Conservation (phyloP, 1,139 yeast genomes). For the Suhomyces bokatorum region DNA sequence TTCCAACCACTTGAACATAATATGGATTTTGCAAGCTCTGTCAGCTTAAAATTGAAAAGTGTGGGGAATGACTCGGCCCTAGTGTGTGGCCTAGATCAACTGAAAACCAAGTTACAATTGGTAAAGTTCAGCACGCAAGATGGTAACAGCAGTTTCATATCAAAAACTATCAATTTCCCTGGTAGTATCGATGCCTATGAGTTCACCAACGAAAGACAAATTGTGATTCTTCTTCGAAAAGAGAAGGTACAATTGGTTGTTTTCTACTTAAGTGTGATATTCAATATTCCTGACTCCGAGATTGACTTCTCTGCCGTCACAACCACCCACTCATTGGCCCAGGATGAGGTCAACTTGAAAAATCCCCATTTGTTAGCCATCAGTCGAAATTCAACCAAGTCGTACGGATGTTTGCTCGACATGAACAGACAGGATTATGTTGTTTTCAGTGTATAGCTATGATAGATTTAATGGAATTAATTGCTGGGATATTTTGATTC, state of each 20-base stretch:
- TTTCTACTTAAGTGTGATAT: slow-evolving; percentile 12
- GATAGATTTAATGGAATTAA: no score
- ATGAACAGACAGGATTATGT: slow-evolving; percentile 38
- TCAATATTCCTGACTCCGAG: not conserved
- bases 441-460: slow-evolving; percentile 23
- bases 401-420: slow-evolving; percentile 45
- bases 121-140: slow-evolving; percentile 2
- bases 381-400: slow-evolving; percentile 21
- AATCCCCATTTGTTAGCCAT: slow-evolving; percentile 30
- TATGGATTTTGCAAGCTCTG: not conserved
- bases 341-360: slow-evolving; percentile 12
- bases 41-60: slow-evolving; percentile 6
- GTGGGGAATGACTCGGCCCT: slow-evolving; percentile 3
- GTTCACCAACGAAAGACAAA: slow-evolving; percentile 14
- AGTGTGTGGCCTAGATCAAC: slow-evolving; percentile 10
- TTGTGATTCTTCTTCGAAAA: slow-evolving; percentile 16
- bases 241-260: slow-evolving; percentile 9
- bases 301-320: slow-evolving; percentile 2
- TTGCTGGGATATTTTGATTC: no score
- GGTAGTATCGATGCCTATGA: slow-evolving; percentile 15
- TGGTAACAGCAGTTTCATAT: no score
- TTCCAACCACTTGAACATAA: slow-evolving; percentile 2
- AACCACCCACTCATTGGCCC: slow-evolving; percentile 6
- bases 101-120: not conserved
- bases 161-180: slow-evolving; percentile 1